A percentile compares a stretch with the other conserved stretches of the same genome.
Conservation (phyloP, 495 filamentous ascomycete genomes). For the Bacidia gigantensis region DNA sequence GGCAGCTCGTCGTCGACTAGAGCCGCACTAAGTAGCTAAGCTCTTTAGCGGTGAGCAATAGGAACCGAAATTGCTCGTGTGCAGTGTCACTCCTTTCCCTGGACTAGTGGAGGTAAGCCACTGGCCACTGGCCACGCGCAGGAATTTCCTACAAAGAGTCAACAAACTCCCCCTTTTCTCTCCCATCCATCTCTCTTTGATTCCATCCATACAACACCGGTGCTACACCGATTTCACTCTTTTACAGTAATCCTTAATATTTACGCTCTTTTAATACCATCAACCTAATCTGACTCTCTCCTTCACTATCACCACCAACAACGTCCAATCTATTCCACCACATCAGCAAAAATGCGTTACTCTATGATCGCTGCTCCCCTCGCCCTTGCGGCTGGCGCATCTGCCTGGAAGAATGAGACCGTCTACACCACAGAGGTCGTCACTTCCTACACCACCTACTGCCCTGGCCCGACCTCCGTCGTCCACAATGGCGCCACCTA, state of each 20-base stretch:
- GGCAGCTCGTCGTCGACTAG: background rate
- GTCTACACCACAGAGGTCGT: conserved; percentile 62
- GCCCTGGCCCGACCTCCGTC: conserved; percentile 62
- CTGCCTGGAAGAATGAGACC: conserved; percentile 32
- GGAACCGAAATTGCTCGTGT: background rate
- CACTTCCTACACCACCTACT: conserved; percentile 73
- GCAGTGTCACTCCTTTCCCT: background rate
- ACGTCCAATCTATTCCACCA: conserved; percentile 14
- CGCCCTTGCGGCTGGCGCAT: conserved; percentile 45
- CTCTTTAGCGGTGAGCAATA: background rate
- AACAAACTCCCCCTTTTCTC: background rate
- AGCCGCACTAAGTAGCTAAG: background rate
- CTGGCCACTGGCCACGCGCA: background rate
- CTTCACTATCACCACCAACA: background rate
- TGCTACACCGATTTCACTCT: conserved; percentile 39
- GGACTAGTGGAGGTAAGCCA: too few relatives aligned
- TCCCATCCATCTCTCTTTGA: conserved; percentile 8
- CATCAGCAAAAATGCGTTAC: conserved; percentile 63
- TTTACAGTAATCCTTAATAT: conserved; percentile 20
- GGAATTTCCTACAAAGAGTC: conserved; percentile 5
- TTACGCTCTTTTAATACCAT: conserved; percentile 19
- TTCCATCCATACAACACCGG: conserved; percentile 8
- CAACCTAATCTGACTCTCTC: conserved; percentile 13
- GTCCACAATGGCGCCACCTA: conserved; percentile 58
- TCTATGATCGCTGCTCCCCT: conserved; percentile 48